phyloP scores from a whole-genome alignment of 345 rosid genomes.

The Ricinus communis region DNA sequence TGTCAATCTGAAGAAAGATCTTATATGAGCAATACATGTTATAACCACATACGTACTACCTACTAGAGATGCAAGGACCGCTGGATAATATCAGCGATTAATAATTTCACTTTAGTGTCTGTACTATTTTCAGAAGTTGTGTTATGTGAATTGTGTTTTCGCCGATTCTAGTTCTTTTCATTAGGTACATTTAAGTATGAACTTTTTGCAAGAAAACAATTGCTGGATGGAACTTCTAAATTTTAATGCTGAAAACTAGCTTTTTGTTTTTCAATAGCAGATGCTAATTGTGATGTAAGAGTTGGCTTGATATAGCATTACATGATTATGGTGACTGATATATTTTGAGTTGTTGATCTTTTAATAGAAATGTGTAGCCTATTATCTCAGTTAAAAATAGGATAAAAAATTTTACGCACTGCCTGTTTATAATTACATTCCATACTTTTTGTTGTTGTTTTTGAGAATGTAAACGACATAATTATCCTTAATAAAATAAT shows the following conservation, averaged over 20 bases:
- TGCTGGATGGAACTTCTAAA: neutral
- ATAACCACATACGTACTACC: slow-evolving; percentile 8
- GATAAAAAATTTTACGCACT: no score
- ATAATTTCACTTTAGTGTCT: neutral
- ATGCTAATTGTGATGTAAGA: no score
- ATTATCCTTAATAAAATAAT: no score
- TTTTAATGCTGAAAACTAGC: neutral
- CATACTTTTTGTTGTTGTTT: no score
- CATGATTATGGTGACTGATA: no score
- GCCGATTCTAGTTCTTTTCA: neutral
- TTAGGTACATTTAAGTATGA: no score
- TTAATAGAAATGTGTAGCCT: no score
- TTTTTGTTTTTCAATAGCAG: neutral
- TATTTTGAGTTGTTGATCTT: no score
- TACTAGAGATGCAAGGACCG: neutral
- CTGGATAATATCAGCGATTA: slow-evolving; percentile 2
- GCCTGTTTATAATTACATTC: no score
- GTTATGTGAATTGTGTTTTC: neutral
- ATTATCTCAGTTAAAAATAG: no score
- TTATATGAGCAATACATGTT: neutral
- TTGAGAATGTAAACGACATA: no score
- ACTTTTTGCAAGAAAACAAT: neutral
- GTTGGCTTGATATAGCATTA: no score
- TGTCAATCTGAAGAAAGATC: neutral
- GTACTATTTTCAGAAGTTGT: neutral